These are phyloP conservation scores for Vitis vinifera DNA, from an alignment of 164 flowering plant species.

Conservation along the genomic window ASM3070453v1 NC_081820.1:16929501-16930000, in stretches of 20 bases:
- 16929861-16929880: neutral
- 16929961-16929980: slow-evolving; percentile 45
- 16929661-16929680: neutral
- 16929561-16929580: no score
- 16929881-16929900: neutral
- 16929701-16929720: neutral
- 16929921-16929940: neutral
- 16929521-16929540: no score
- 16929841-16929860: slow-evolving; percentile 14
- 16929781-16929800: slow-evolving; percentile 32
- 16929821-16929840: slow-evolving; percentile 25
- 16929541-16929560: no score
- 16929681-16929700: no score
- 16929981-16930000: slow-evolving; percentile 69
- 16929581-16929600: no score
- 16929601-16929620: no score
- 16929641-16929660: neutral
- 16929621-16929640: neutral
- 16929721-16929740: slow-evolving; percentile 32
- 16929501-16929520: no score
- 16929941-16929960: slow-evolving; percentile 36
- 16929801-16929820: slow-evolving; percentile 29
- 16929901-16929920: neutral
- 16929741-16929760: slow-evolving; percentile 33
- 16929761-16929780: slow-evolving; percentile 32